Evolutionary conservation across 2,329 filamentous ascomycete species (phyloP).

Genomic region (Sarocladiaceae sp.): DNA sequence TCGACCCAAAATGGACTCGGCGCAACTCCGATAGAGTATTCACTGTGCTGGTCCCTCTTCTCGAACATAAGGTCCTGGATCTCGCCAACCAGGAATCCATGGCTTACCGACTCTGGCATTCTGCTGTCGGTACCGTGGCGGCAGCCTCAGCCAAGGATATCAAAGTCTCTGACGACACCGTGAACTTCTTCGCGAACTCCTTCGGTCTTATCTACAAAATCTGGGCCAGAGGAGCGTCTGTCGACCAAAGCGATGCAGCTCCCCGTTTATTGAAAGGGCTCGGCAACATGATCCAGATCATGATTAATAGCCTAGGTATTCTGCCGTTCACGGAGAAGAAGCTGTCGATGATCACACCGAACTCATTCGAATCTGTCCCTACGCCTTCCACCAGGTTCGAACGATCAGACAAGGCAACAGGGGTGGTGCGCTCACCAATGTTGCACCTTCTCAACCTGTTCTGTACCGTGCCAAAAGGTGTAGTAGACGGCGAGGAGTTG

Average conservation of each 20-base stretch:
- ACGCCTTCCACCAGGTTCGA: conserved; percentile 60
- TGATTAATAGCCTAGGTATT: conserved; percentile 46
- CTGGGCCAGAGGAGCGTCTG: conserved; percentile 42
- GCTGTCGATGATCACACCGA: conserved; percentile 42
- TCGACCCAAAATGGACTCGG: conserved; percentile 85
- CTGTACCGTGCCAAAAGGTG: conserved; percentile 40
- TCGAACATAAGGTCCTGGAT: conserved; percentile 56
- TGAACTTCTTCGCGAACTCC: conserved; percentile 67
- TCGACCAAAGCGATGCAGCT: not conserved
- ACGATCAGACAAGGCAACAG: conserved; percentile 44
- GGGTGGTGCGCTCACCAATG: conserved; percentile 51
- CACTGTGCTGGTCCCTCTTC: conserved; percentile 49
- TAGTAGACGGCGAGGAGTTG: conserved; percentile 40
- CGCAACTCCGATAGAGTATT: conserved; percentile 63
- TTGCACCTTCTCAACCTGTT: conserved; percentile 61
- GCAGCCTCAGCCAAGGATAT: conserved; percentile 78
- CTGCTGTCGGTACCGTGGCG: conserved; percentile 56
- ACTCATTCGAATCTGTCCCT: conserved; percentile 54
- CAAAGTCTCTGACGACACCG: conserved; percentile 77
- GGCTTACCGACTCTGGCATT: conserved; percentile 50
- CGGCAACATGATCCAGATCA: conserved; percentile 41
- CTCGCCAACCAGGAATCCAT: conserved; percentile 54
- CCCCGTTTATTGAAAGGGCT: conserved; percentile 29
- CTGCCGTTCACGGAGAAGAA: conserved; percentile 59
- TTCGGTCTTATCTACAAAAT: conserved; percentile 62